phyloP scores from a whole-genome alignment of 805 yeast genomes.

The Metschnikowia rubicola region DNA sequence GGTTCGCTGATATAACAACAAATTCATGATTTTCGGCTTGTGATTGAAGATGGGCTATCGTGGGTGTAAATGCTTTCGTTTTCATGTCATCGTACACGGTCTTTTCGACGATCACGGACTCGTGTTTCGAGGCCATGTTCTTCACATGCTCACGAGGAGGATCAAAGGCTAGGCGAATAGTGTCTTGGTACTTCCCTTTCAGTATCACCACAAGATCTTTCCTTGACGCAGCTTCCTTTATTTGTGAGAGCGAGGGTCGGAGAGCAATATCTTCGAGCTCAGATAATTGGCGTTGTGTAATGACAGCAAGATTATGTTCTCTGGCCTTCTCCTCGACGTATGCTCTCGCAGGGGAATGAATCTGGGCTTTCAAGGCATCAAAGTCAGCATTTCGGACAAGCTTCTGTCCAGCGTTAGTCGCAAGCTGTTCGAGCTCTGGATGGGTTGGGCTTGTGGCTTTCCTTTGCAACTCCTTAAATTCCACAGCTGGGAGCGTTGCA shows the following conservation, averaged over 20 bases:
- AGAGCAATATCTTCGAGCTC: slow-evolving; percentile 7
- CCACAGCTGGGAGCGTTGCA: background rate
- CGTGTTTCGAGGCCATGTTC: slow-evolving; percentile 9
- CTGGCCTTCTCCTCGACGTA: slow-evolving; percentile 11
- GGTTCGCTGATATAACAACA: slow-evolving; percentile 6
- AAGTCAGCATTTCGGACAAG: slow-evolving; percentile 4
- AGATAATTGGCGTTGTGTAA: slow-evolving; percentile 5
- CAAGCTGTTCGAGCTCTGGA: slow-evolving; percentile 1
- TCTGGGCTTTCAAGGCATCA: slow-evolving; percentile 14
- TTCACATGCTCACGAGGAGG: slow-evolving; percentile 13
- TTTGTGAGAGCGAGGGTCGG: slow-evolving; percentile 2
- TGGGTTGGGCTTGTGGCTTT: slow-evolving; percentile 15
- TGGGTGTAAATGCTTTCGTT: slow-evolving; percentile 11
- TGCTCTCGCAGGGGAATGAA: background rate
- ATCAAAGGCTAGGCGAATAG: slow-evolving; percentile 10
- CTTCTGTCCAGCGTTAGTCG: background rate
- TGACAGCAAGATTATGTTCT: slow-evolving; percentile 1
- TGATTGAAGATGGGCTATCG: slow-evolving; percentile 8
- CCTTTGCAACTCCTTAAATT: slow-evolving; percentile 9
- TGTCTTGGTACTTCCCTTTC: slow-evolving; percentile 5
- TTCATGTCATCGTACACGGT: slow-evolving; percentile 5
- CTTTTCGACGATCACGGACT: slow-evolving; percentile 4
- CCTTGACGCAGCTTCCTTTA: slow-evolving; percentile 12
- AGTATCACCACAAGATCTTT: slow-evolving; percentile 9
- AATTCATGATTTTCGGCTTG: slow-evolving; percentile 7